Base-by-base conservation (phyloP, 805 yeast genomes). In the Candida ovalis region DNA sequence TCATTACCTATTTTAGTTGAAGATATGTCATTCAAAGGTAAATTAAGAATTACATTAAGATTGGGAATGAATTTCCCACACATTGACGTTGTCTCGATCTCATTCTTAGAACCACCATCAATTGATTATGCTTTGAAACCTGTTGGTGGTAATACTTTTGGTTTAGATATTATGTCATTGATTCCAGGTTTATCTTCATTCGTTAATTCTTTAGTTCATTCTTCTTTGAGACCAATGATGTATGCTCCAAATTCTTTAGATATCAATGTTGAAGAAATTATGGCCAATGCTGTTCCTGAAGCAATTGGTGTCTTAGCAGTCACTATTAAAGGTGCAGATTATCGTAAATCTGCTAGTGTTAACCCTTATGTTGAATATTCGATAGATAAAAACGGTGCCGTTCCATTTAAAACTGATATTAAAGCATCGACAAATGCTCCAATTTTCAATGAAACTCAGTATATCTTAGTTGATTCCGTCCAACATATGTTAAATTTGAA, bases 111-210 rank as follows among this genome's bases (percentile, higher is more conserved):
- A 63, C 85, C 92, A 18, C 94, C 94, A 35, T 73, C 76, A 27
- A 84, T 87, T 60, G 91, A 84, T 61, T 87, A 86, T 63, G 84
- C 82, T 19, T 77, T 87, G 72, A 87, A 87, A 63, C 96, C 96
- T 9, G 85, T 87, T 45, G 94, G 94, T 64, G 94, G 95, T 69
- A 92, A 87, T 63, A 83, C 91, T n/a, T 75, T 87, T 51, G 96
- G 96, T 52, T 61, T 87, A 40, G 96, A 87, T 69, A 78, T 87
- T 56, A 87, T 87, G 95, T 82, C 91, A 2, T 75, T 86, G 57
- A 76, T 87, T 54, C 96, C 96, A 3, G 94, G 94, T 52, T 77
- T 87, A 61, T 76, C 88, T 22, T 72, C 81, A 2, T 82, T 86
- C 60, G 90, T 87, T 46, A 86, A 83, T 53, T 74, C 77, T 21